Percentiles rank a stretch among this genome's conserved stretches.
phyloP scores from a whole-genome alignment of 2,329 filamentous ascomycete genomes.

The Ophiostoma perfectum region DNA sequence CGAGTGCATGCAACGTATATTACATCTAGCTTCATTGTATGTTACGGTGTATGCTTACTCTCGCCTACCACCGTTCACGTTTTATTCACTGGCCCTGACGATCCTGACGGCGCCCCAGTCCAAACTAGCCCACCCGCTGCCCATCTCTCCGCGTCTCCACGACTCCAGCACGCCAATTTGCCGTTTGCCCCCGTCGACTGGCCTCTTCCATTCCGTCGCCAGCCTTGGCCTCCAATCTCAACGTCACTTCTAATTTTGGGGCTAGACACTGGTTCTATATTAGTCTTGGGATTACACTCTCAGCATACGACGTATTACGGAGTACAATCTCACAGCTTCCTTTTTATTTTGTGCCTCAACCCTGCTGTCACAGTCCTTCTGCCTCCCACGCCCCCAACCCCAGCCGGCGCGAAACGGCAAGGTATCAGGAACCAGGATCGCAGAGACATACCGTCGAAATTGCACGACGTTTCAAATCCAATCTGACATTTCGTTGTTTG shows the following conservation, averaged over 20 bases:
- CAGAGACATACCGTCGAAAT: conserved; percentile 18
- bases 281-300: not conserved
- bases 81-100: conserved; percentile 3
- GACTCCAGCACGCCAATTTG: not conserved
- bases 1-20: not conserved
- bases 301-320: too few relatives aligned
- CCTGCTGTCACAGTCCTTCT: not conserved
- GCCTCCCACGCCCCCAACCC: not conserved
- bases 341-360: too few relatives aligned
- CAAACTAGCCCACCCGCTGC: not conserved
- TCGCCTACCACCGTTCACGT: too few relatives aligned
- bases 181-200: not conserved
- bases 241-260: not conserved
- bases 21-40: not conserved
- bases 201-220: not conserved
- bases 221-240: not conserved
- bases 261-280: not conserved
- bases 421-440: conserved; percentile 26
- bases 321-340: too few relatives aligned
- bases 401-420: conserved; percentile 26
- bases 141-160: not conserved
- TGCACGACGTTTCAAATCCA: not conserved
- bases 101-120: not conserved
- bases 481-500: not conserved
- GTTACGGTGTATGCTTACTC: too few relatives aligned